phyloP scores from a whole-genome alignment of 2,329 filamentous ascomycete genomes.

The Colletotrichum camelliae region DNA sequence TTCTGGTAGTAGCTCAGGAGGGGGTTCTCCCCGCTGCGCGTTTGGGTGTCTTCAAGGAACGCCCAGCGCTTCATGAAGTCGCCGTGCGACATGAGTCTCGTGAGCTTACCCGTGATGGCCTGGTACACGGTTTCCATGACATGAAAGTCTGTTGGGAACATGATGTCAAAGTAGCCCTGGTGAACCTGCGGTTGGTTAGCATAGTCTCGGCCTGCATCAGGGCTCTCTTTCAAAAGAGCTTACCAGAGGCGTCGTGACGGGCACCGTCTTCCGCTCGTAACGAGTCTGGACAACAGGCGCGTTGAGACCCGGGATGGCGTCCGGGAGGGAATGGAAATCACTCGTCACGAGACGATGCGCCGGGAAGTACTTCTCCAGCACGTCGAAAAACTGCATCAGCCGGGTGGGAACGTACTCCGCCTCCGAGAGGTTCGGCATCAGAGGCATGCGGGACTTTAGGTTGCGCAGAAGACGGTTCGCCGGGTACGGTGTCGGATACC shows the following conservation, averaged over 20 bases:
- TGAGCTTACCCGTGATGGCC: conserved; percentile 90
- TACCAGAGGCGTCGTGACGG: conserved; percentile 89
- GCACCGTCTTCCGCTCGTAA: conserved; percentile 84
- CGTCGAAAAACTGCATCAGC: conserved; percentile 96
- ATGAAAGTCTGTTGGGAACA: conserved; percentile 95
- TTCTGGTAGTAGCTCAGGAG: conserved; percentile 94
- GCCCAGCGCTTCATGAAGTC: conserved; percentile 93
- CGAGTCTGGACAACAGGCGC: conserved; percentile 96
- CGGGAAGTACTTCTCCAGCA: conserved; percentile 87
- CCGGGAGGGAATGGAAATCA: conserved; percentile 87
- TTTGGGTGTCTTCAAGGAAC: conserved; percentile 87
- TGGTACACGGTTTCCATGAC: conserved; percentile 92
- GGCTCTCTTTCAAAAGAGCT: conserved; percentile 34
- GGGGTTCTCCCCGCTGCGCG: conserved; percentile 90
- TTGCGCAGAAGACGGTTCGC: conserved; percentile 61
- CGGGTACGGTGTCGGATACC: conserved; percentile 67
- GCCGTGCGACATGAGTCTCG: conserved; percentile 83
- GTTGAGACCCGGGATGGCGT: conserved; percentile 84
- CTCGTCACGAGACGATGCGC: conserved; percentile 86
- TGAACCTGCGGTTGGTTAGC: conserved; percentile 68
- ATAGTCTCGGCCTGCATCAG: not conserved
- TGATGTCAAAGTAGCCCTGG: conserved; percentile 98
- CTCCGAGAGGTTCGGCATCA: conserved; percentile 75
- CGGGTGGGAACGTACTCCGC: conserved; percentile 95
- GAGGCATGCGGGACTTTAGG: conserved; percentile 69